These are phyloP conservation scores for Eutypella sp. DNA, from an alignment of 2,329 filamentous ascomycete species.

Conservation along the genomic window DNA sequence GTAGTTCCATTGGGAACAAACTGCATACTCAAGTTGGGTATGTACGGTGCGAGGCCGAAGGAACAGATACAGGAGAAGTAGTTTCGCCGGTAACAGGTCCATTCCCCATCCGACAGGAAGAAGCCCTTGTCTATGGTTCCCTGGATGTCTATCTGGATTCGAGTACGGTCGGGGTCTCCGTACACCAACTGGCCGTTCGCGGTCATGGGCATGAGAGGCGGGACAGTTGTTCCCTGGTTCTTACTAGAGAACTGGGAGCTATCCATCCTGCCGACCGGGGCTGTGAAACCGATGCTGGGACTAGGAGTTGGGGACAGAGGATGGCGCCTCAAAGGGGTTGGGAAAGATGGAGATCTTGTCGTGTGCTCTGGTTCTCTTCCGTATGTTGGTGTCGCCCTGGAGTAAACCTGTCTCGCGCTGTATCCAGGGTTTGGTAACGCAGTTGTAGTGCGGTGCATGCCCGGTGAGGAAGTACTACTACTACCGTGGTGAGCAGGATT, in stretches of 20 bases:
- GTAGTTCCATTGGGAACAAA: conserved; percentile 46
- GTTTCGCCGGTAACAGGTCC: conserved; percentile 90
- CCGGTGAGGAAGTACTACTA: conserved; percentile 46
- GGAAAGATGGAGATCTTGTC: conserved; percentile 48
- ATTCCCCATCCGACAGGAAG: conserved; percentile 74
- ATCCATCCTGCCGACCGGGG: conserved; percentile 45
- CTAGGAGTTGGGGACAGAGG: conserved; percentile 50
- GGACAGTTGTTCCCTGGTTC: conserved; percentile 38
- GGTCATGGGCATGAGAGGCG: conserved; percentile 46
- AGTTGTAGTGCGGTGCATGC: conserved; percentile 52
- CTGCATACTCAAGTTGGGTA: conserved; percentile 41
- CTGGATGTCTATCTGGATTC: conserved; percentile 67
- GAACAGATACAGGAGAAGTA: conserved; percentile 85
- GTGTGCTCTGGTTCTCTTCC: conserved; percentile 43
- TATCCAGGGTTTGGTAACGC: conserved; percentile 48
- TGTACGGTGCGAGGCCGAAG: conserved; percentile 61
- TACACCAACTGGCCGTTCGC: conserved; percentile 59
- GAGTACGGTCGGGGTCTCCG: conserved; percentile 40
- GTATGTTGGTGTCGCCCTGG: conserved; percentile 45
- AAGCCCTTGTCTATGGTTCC: conserved; percentile 87
- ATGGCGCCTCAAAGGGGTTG: conserved; percentile 42
- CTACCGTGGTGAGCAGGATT: conserved; percentile 31
- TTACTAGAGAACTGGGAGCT: conserved; percentile 36
- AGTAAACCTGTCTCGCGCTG: conserved; percentile 50
- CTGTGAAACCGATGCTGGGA: conserved; percentile 40